phyloP scores from a whole-genome alignment of 805 yeast species.

The Debaryomyces prosopidis region DNA sequence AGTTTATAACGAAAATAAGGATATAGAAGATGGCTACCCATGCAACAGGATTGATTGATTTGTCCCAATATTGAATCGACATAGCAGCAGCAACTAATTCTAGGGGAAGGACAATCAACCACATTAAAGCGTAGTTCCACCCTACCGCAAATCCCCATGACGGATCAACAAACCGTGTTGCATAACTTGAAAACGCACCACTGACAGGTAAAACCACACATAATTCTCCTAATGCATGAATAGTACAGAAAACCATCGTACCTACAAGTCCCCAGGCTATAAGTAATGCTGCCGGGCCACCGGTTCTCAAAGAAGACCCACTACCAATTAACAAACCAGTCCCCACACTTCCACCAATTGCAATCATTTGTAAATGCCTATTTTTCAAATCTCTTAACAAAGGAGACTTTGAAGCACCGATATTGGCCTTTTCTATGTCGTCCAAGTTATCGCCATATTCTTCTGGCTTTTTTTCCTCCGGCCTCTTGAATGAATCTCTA shows the following conservation, averaged over 20 bases:
- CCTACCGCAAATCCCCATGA: slow-evolving; percentile 44
- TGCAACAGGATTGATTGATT: slow-evolving; percentile 34
- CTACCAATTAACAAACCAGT: slow-evolving; percentile 56
- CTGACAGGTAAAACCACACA: slow-evolving; percentile 49
- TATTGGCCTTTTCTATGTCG: slow-evolving; percentile 37
- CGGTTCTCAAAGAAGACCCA: slow-evolving; percentile 41
- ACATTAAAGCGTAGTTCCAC: slow-evolving; percentile 39
- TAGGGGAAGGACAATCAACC: slow-evolving; percentile 37
- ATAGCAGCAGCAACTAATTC: slow-evolving; percentile 42
- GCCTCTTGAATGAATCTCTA: slow-evolving; percentile 32
- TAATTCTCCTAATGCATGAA: slow-evolving; percentile 65
- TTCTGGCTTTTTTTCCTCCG: slow-evolving; percentile 12
- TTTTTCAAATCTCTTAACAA: slow-evolving; percentile 44
- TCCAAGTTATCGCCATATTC: slow-evolving; percentile 10
- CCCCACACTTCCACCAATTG: slow-evolving; percentile 73
- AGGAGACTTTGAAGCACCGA: slow-evolving; percentile 35
- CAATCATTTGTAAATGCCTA: slow-evolving; percentile 62
- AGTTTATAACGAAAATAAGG: slow-evolving; percentile 26
- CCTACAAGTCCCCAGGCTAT: slow-evolving; percentile 62
- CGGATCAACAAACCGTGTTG: slow-evolving; percentile 36
- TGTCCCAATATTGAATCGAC: slow-evolving; percentile 36
- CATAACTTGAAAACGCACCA: slow-evolving; percentile 42
- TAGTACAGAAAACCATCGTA: slow-evolving; percentile 56
- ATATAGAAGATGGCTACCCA: slow-evolving; percentile 38
- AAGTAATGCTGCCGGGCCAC: slow-evolving; percentile 47